A percentile compares a stretch with the other conserved stretches of the same genome.
Evolutionary conservation across 2,329 filamentous ascomycete genomes (phyloP).

Genomic region (Fusarium sp.): DNA sequence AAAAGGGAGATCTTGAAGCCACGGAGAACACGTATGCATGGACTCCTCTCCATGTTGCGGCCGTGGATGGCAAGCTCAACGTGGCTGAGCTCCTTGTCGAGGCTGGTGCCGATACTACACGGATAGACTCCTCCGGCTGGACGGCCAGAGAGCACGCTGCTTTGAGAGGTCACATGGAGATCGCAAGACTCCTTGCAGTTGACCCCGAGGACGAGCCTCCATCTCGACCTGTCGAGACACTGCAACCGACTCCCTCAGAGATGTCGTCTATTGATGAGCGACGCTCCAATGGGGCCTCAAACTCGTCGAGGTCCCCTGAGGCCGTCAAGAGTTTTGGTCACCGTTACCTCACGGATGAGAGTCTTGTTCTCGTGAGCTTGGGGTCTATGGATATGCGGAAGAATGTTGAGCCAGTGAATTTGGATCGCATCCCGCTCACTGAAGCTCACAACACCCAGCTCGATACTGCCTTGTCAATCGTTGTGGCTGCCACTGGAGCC

Average conservation of each 20-base stretch:
- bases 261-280: conserved; percentile 72
- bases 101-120: conserved; percentile 80
- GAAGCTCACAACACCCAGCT: conserved; percentile 93
- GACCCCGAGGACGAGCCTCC: conserved; percentile 54
- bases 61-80: conserved; percentile 84
- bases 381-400: conserved; percentile 96
- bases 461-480: conserved; percentile 92
- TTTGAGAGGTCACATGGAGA: conserved; percentile 85
- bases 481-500: conserved; percentile 88
- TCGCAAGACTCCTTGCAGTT: conserved; percentile 76
- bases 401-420: conserved; percentile 80
- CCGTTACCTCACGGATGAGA: conserved; percentile 89
- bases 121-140: conserved; percentile 90
- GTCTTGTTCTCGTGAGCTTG: conserved; percentile 90
- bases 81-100: conserved; percentile 83
- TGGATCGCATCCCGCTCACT: conserved; percentile 88
- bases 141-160: conserved; percentile 93
- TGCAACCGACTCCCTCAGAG: conserved; percentile 51
- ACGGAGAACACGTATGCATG: conserved; percentile 88
- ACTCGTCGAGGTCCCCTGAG: conserved; percentile 69
- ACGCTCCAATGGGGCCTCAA: conserved; percentile 64
- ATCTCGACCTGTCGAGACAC: conserved; percentile 36
- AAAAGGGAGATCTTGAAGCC: conserved; percentile 82
- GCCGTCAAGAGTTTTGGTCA: conserved; percentile 96
- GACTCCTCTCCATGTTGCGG: conserved; percentile 95